phyloP scores from a whole-genome alignment of 108 stramenopile genomes.

The Fragilaria radians region DNA sequence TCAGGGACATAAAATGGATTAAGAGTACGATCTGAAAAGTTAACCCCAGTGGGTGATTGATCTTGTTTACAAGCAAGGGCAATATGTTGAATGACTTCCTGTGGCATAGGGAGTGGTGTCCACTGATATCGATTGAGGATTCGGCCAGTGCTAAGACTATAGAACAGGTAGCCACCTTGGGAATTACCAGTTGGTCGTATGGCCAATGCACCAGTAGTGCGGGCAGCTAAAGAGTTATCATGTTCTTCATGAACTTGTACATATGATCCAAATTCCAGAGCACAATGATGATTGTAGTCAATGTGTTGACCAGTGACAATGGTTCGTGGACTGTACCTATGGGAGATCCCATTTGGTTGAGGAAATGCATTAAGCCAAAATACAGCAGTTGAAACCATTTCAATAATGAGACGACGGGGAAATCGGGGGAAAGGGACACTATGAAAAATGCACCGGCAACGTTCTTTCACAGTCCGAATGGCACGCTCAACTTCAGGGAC shows the following conservation, averaged over 20 bases:
- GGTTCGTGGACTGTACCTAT: conserved; percentile 11
- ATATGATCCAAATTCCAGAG: conserved; percentile 28
- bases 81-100: no score
- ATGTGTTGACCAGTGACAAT: conserved; percentile 11
- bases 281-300: conserved; percentile 16
- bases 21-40: neutral
- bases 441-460: no score
- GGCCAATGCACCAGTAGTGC: conserved; percentile 24
- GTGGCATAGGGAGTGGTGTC: conserved; percentile 22
- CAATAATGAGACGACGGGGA: conserved; percentile 15
- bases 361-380: conserved; percentile 26
- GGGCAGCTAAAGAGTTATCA: conserved; percentile 10
- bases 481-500: conserved; percentile 40
- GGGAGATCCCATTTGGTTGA: conserved; percentile 9
- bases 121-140: conserved; percentile 5
- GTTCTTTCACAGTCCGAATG: no score
- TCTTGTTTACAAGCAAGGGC: neutral
- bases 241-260: conserved; percentile 38
- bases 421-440: conserved; percentile 26
- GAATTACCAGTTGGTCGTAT: conserved; percentile 18
- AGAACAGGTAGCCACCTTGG: no score
- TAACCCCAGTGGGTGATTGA: neutral
- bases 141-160: conserved; percentile 1
- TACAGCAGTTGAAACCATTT: conserved; percentile 14
- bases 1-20: conserved; percentile 1